phyloP scores from a whole-genome alignment of 2,329 filamentous ascomycete species.

The Lanzia echinophila region DNA sequence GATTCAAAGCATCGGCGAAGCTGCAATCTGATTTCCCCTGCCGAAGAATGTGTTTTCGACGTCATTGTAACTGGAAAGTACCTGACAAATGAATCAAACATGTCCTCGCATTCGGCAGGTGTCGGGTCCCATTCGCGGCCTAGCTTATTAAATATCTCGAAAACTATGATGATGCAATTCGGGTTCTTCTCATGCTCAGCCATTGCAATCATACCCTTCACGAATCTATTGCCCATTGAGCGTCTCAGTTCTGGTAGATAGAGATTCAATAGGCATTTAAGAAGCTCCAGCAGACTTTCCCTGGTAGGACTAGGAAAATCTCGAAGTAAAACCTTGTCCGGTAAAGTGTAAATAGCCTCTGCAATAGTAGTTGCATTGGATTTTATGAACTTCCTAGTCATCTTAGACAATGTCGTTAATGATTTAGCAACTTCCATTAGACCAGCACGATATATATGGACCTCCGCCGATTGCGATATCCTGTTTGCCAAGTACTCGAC shows the following conservation, averaged over 20 bases:
- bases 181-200: slow-evolving; percentile 26
- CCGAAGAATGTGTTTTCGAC: slow-evolving; percentile 8
- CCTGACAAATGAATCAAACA: slow-evolving; percentile 25
- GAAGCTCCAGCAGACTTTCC: slow-evolving; percentile 17
- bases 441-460: slow-evolving; percentile 10
- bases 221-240: slow-evolving; percentile 15
- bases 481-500: slow-evolving; percentile 18
- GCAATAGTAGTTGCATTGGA: neutral
- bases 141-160: slow-evolving; percentile 21
- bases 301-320: slow-evolving; percentile 19
- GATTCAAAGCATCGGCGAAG: slow-evolving; percentile 25
- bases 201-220: slow-evolving; percentile 21
- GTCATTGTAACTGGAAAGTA: slow-evolving; percentile 26
- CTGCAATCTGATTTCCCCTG: slow-evolving; percentile 19
- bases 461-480: slow-evolving; percentile 1
- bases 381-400: slow-evolving; percentile 6
- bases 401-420: slow-evolving; percentile 3
- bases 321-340: slow-evolving; percentile 1
- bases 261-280: slow-evolving; percentile 16
- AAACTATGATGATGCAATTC: slow-evolving; percentile 21
- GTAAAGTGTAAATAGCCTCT: neutral
- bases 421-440: slow-evolving; percentile 7
- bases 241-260: slow-evolving; percentile 14
- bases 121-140: slow-evolving; percentile 17
- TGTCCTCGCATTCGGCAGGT: slow-evolving; percentile 9